These are phyloP conservation scores for Lipomyces kockii DNA, from an alignment of 805 yeast species.

Conservation along the genomic window DNA sequence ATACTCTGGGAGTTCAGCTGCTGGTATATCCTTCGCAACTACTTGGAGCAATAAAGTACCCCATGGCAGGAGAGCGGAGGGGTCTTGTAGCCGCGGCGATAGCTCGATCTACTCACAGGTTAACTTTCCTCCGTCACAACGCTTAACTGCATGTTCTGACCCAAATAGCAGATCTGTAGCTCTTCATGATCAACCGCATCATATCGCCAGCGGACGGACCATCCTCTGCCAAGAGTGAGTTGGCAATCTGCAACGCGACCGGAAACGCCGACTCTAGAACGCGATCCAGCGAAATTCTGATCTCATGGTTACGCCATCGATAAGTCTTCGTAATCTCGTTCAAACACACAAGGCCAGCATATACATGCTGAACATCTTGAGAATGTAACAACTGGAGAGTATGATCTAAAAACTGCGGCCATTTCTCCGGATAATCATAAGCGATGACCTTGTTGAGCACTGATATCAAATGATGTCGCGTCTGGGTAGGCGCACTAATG, in stretches of 20 bases:
- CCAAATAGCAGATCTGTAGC: conserved; percentile 72
- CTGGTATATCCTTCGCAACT: conserved; percentile 64
- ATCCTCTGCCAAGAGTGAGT: conserved; percentile 52
- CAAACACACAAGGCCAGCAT: conserved; percentile 73
- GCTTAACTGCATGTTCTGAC: conserved; percentile 25
- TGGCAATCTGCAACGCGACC: conserved; percentile 66
- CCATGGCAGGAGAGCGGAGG: conserved; percentile 65
- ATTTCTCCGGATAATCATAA: conserved; percentile 55
- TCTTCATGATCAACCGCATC: conserved; percentile 71
- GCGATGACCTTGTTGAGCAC: conserved; percentile 57
- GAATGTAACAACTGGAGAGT: conserved; percentile 54
- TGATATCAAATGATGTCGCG: conserved; percentile 52
- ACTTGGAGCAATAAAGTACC: conserved; percentile 74
- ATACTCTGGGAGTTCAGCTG: conserved; percentile 55
- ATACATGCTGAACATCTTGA: conserved; percentile 52
- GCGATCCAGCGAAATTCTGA: conserved; percentile 57
- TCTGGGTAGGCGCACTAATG: conserved; percentile 51
- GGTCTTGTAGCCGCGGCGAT: conserved; percentile 65
- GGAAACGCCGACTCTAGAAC: conserved; percentile 67
- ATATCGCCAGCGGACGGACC: conserved; percentile 66
- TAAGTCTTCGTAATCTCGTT: conserved; percentile 70
- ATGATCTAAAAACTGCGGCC: conserved; percentile 59
- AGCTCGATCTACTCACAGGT: conserved; percentile 57
- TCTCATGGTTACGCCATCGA: conserved; percentile 69
- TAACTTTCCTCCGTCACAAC: neutral